These are phyloP conservation scores for Erysimum cheiranthoides DNA, from an alignment of 345 rosid genomes.

Conservation along the genomic window DNA sequence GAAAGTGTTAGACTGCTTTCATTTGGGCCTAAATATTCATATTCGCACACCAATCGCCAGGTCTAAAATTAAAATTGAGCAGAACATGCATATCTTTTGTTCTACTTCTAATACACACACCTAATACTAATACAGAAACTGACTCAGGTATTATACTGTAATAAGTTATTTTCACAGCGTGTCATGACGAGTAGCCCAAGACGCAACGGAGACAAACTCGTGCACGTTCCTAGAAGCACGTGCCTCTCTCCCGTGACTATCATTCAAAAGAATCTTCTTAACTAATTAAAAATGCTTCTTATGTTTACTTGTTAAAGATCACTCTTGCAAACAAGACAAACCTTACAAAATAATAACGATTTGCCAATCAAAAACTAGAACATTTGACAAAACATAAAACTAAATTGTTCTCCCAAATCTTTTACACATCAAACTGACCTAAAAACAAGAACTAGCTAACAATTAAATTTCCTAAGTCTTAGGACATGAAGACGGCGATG, in stretches of 20 bases:
- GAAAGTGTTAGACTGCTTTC: too few relatives aligned
- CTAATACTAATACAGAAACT: too few relatives aligned
- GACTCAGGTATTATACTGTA: too few relatives aligned
- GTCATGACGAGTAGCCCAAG: not conserved
- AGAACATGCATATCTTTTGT: too few relatives aligned
- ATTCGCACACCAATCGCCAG: too few relatives aligned
- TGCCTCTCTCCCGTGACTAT: slow-evolving; percentile 19
- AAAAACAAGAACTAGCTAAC: slow-evolving; percentile 7
- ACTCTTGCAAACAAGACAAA: not conserved
- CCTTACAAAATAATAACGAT: not conserved
- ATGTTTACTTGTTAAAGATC: not conserved
- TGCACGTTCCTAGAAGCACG: slow-evolving; percentile 7
- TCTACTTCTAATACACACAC: too few relatives aligned
- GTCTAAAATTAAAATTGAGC: too few relatives aligned
- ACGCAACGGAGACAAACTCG: not conserved
- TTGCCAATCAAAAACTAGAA: too few relatives aligned
- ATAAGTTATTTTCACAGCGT: too few relatives aligned
- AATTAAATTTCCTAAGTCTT: slow-evolving; percentile 29
- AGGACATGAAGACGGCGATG: slow-evolving; percentile 45
- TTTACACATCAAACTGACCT: slow-evolving; percentile 19
- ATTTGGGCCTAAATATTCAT: too few relatives aligned
- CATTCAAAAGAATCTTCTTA: slow-evolving; percentile 3
- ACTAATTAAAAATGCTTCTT: not conserved
- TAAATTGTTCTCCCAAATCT: slow-evolving; percentile 6
- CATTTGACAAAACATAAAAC: not conserved